These are phyloP conservation scores for Thalassiosira livingstoniorum DNA, from an alignment of 352 stramenopile species.

Conservation along the genomic window DNA sequence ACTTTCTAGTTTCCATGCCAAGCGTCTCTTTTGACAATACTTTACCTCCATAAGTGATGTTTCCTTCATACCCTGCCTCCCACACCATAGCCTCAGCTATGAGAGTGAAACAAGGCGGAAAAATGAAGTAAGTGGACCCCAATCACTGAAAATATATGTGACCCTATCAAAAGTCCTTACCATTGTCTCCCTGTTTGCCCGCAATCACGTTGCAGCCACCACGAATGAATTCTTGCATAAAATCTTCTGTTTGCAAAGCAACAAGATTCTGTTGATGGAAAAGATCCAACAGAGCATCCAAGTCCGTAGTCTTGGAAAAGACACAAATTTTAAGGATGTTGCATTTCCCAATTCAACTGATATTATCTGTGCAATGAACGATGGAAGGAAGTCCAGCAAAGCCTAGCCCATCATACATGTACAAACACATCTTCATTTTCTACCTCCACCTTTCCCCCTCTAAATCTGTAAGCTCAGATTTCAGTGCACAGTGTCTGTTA, in stretches of 20 bases:
- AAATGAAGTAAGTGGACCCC: no score
- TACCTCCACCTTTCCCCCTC: no score
- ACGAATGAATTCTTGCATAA: conserved; percentile 23
- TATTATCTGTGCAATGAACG: conserved; percentile 49
- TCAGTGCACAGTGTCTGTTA: no score
- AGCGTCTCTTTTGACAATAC: conserved; percentile 46
- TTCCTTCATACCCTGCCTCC: conserved; percentile 21
- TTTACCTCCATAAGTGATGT: conserved; percentile 20
- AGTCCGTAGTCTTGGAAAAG: conserved; percentile 37
- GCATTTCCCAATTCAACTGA: conserved; percentile 30
- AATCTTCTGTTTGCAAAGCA: not conserved
- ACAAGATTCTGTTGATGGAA: conserved; percentile 23
- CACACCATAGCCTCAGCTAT: not conserved
- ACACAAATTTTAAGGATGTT: conserved; percentile 46
- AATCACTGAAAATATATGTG: no score
- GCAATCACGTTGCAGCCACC: conserved; percentile 54
- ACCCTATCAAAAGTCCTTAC: no score
- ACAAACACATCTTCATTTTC: no score
- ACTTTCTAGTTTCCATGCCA: conserved; percentile 43
- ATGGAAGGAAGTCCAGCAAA: conserved; percentile 39
- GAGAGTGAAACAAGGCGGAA: no score
- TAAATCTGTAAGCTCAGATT: no score
- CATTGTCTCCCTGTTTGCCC: conserved; percentile 39
- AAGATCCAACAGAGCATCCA: not conserved
- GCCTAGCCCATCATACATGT: conserved; percentile 51